phyloP scores from a whole-genome alignment of 2,329 filamentous ascomycete genomes.

The Achaetomium macrosporum region DNA sequence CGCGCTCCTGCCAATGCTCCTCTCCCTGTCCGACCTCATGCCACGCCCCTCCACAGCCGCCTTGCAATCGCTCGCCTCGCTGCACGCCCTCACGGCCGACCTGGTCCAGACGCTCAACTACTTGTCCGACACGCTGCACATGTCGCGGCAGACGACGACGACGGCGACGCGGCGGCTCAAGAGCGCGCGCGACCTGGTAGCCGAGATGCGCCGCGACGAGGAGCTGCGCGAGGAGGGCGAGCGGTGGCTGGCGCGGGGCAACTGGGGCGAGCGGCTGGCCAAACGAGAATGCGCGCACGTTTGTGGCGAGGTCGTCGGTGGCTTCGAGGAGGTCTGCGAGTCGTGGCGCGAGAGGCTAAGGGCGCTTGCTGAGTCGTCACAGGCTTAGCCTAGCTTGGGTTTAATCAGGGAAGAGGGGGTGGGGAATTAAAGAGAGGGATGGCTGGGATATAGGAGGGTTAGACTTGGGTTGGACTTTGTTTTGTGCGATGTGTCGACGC shows the following conservation, averaged over 20 bases:
- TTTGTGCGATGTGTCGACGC: not conserved
- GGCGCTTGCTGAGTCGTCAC: constrained; percentile 47
- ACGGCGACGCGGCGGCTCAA: constrained; percentile 74
- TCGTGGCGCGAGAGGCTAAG: constrained; percentile 73
- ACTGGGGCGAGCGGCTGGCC: constrained; percentile 73
- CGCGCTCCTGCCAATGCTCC: constrained; percentile 61
- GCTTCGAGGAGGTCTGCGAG: constrained; percentile 87
- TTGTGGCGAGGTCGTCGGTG: constrained; percentile 81
- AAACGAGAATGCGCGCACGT: constrained; percentile 76
- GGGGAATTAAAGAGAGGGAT: too few species aligned
- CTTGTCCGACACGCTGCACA: constrained; percentile 86
- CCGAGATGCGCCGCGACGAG: constrained; percentile 77
- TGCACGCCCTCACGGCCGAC: constrained; percentile 66
- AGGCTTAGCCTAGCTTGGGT: constrained; percentile 1
- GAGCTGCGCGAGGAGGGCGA: constrained; percentile 78
- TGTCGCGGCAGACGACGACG: constrained; percentile 82
- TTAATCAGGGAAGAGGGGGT: not conserved
- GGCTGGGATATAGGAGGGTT: too few species aligned
- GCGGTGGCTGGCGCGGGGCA: constrained; percentile 71
- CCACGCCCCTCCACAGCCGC: constrained; percentile 58
- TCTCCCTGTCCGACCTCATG: constrained; percentile 59
- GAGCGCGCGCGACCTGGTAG: constrained; percentile 76
- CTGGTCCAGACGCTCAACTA: constrained; percentile 76
- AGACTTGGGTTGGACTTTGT: not conserved
- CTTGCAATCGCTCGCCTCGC: constrained; percentile 59